A percentile compares a stretch with the other conserved stretches of the same genome.
These are phyloP conservation scores for Mortierella sp. DNA, from an alignment of 371 early-diverging fungal species.

Conservation along the genomic window DNA sequence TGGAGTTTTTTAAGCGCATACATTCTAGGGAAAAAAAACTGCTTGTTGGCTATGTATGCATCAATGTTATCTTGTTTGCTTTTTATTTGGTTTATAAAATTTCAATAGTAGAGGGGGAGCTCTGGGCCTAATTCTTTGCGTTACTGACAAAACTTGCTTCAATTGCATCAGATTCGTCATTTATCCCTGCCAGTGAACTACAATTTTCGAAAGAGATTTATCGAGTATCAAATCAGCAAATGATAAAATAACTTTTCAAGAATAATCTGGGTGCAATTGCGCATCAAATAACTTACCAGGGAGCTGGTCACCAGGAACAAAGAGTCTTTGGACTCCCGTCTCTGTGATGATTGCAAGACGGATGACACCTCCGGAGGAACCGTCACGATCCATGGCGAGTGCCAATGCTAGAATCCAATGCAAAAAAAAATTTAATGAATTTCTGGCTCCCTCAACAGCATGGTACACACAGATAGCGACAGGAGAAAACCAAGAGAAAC, in stretches of 20 bases:
- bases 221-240: neutral
- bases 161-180: neutral
- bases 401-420: slow-evolving; percentile 76
- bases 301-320: slow-evolving; percentile 92
- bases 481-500: neutral
- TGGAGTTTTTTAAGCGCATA: too few species aligned
- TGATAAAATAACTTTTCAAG: too few species aligned
- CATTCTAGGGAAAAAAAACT: neutral
- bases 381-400: slow-evolving; percentile 98
- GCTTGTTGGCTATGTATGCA: neutral
- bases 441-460: neutral
- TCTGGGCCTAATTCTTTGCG: neutral
- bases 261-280: too few species aligned
- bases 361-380: slow-evolving; percentile 98
- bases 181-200: slow-evolving; percentile 58
- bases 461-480: neutral
- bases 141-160: neutral
- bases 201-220: neutral
- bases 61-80: neutral
- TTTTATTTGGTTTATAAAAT: neutral
- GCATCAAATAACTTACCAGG: slow-evolving; percentile 60
- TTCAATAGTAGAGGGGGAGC: slow-evolving; percentile 1
- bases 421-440: neutral
- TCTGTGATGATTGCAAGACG: slow-evolving; percentile 96
- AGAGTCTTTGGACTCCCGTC: slow-evolving; percentile 91